Evolutionary conservation across 2,329 filamentous ascomycete genomes (phyloP).

Genomic region (Penicillium sp.): DNA sequence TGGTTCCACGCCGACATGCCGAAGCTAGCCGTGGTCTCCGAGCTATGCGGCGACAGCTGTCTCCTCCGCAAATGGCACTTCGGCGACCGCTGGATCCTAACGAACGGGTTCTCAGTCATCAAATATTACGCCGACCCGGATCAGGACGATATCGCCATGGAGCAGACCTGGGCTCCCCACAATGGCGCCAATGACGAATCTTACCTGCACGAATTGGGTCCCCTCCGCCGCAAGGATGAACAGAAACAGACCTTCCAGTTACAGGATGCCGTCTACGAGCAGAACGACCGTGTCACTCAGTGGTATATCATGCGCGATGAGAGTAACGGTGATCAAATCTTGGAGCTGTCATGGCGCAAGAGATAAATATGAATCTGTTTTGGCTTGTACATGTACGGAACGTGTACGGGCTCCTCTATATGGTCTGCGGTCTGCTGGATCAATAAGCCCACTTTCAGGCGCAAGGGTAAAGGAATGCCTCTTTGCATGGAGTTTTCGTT

Average conservation of each 20-base stretch:
- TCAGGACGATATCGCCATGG: constrained; percentile 48
- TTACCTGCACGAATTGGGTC: constrained; percentile 57
- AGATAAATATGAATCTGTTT: constrained; percentile 11
- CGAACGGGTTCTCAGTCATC: constrained; percentile 61
- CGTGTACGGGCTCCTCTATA: constrained; percentile 8
- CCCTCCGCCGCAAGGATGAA: constrained; percentile 46
- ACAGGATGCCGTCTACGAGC: constrained; percentile 46
- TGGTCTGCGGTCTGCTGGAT: neutral
- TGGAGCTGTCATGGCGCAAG: constrained; percentile 42
- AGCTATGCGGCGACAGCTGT: constrained; percentile 58
- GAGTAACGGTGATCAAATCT: constrained; percentile 40
- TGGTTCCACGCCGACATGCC: constrained; percentile 56
- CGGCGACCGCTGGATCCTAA: constrained; percentile 50
- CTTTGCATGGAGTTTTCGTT: constrained; percentile 19
- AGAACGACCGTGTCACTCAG: constrained; percentile 51
- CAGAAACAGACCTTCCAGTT: constrained; percentile 57
- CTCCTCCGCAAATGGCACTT: constrained; percentile 58
- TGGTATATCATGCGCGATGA: constrained; percentile 54
- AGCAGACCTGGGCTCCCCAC: constrained; percentile 55
- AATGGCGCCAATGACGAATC: constrained; percentile 44
- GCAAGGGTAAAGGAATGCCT: constrained; percentile 19
- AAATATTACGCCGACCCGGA: constrained; percentile 50
- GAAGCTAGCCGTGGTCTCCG: constrained; percentile 51
- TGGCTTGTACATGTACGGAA: constrained; percentile 8
- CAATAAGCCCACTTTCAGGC: constrained; percentile 10